Evolutionary conservation across 345 rosid genomes (phyloP).

Genomic region (Eucalyptus pumila): DNA sequence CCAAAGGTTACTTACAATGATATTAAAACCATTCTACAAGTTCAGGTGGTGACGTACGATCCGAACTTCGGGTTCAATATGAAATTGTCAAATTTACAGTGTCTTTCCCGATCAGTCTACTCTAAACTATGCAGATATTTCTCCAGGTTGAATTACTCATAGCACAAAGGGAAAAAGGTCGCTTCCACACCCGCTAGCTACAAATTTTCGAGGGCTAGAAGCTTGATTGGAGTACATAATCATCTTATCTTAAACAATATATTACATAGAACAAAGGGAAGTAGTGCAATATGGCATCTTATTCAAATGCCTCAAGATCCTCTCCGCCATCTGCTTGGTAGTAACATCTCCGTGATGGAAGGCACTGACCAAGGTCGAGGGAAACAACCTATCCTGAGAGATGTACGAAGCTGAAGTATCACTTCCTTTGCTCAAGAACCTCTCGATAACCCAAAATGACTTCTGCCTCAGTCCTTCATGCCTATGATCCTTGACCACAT

Average conservation of each 20-base stretch:
- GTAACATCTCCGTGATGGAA: slow-evolving; percentile 67
- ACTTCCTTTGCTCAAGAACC: slow-evolving; percentile 59
- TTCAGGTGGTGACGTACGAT: neutral
- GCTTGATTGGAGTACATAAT: neutral
- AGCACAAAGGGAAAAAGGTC: neutral
- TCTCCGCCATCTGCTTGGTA: slow-evolving; percentile 82
- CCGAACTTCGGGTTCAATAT: neutral
- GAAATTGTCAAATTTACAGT: neutral
- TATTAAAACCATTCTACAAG: neutral
- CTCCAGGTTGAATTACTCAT: neutral
- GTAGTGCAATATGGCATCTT: slow-evolving; percentile 48
- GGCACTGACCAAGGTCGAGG: slow-evolving; percentile 53
- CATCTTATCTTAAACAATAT: neutral
- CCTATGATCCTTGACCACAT: slow-evolving; percentile 55
- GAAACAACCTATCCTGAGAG: slow-evolving; percentile 58
- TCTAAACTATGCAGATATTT: neutral
- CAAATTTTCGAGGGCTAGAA: neutral
- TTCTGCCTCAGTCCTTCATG: slow-evolving; percentile 63
- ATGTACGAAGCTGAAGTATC: slow-evolving; percentile 32
- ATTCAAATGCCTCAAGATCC: slow-evolving; percentile 60
- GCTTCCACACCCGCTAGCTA: neutral
- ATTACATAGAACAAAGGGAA: slow-evolving; percentile 19
- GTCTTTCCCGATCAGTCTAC: neutral
- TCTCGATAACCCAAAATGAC: slow-evolving; percentile 80
- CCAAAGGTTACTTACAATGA: neutral